Base-by-base conservation (phyloP, 495 filamentous ascomycete species). In the Hypoxylon perforatum region DNA sequence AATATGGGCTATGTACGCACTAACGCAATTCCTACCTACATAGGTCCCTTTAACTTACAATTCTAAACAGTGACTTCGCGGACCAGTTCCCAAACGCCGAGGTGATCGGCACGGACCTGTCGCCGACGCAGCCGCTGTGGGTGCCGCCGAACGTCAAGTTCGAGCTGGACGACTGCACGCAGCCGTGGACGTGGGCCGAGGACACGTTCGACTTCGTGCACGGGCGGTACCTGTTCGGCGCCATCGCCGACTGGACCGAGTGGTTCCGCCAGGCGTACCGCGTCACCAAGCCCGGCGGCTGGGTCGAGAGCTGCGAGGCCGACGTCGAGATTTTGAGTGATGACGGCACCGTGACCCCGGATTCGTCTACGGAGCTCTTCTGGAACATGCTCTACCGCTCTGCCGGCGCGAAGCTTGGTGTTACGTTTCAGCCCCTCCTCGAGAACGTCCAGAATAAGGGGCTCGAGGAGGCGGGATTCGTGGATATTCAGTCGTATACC, bases 151-250 rank as follows among this genome's bases (percentile, higher is more conserved):
- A 86, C 72, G 79, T 82, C 39, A 78, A 77, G 12, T 88, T 88
- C 67, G 81, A 86, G 64, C 76, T 88, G 25, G 86, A 88, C 50
- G 85, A 88, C 57, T 80, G 81, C 61, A 83, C 85, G 48, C 65
- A 75, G 17, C 71, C 73, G n/a, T 90, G 85, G 86, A 75, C 81
- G 5, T 87, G 82, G 73, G 61, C 72, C 7, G 69, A 74, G 5
- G 74, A 84, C 48, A 67, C 73, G 48, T 91, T 91, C 70, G 90
- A 91, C 77, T 88, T 87, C 57, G 81, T 91, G 50, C 88, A 91
- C 75, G 78, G 86, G 4, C 84, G 89, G 21, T 76, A 78, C 12
- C 71, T 90, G 25, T 81, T 83, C 57, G 86, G 84, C 28, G 81
- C 78, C 19, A 80, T 91, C 46, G 65, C 63, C 15, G 82, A 90